Evolutionary conservation across 2,329 filamentous ascomycete species (phyloP).

Genomic region (Xylaria sp.): DNA sequence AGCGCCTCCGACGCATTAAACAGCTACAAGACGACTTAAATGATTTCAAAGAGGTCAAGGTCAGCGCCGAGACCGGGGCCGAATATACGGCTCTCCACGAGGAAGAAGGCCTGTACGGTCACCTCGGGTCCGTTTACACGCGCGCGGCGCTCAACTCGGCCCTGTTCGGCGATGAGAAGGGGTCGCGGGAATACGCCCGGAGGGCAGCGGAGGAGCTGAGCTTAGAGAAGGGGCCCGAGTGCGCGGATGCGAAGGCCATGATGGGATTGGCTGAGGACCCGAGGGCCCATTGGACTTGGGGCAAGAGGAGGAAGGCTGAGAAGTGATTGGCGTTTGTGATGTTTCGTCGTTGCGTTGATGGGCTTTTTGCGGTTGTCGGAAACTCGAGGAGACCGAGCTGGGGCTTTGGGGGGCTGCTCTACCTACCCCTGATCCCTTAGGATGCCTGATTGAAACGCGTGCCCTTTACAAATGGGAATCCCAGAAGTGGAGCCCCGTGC

Average conservation of each 20-base stretch:
- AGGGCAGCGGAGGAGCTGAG: slow-evolving; percentile 42
- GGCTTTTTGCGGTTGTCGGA: background rate
- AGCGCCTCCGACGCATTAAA: slow-evolving; percentile 39
- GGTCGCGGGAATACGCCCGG: slow-evolving; percentile 41
- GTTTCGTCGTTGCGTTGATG: background rate
- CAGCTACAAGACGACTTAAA: slow-evolving; percentile 38
- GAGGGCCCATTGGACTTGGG: slow-evolving; percentile 27
- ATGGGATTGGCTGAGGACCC: slow-evolving; percentile 40
- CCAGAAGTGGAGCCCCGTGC: no score
- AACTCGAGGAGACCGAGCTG: no score
- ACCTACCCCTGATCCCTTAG: no score
- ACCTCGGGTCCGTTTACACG: slow-evolving; percentile 45
- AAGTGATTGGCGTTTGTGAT: background rate
- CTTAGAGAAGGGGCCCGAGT: slow-evolving; percentile 41
- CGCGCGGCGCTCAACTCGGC: slow-evolving; percentile 48
- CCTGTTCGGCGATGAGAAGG: slow-evolving; percentile 44
- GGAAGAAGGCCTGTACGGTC: slow-evolving; percentile 42
- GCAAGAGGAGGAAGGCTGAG: slow-evolving; percentile 19
- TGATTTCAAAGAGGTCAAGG: slow-evolving; percentile 27
- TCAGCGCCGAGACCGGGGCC: slow-evolving; percentile 39
- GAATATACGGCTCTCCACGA: slow-evolving; percentile 42
- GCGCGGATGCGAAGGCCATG: slow-evolving; percentile 42
- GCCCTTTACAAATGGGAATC: no score
- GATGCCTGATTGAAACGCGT: no score
- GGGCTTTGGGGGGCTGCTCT: no score